Conservation (phyloP, 2,329 filamentous ascomycete species). For the Pseudocercospora cruenta region DNA sequence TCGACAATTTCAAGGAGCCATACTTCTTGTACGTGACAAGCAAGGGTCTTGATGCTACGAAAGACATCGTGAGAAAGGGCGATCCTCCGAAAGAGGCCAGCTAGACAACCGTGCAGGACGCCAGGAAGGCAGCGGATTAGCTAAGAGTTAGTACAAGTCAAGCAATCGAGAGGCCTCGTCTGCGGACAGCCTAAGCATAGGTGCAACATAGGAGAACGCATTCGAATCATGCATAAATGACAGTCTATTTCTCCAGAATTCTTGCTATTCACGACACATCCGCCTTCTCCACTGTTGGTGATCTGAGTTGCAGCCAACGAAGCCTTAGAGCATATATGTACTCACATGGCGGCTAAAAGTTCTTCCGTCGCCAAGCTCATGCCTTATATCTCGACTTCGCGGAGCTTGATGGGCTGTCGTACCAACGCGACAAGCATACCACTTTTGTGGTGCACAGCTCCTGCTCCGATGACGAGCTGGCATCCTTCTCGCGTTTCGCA, state of each 20-base stretch:
- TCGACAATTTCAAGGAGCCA: constrained; percentile 55
- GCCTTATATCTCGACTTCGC: too few relatives aligned
- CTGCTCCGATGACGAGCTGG: too few relatives aligned
- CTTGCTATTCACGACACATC: too few relatives aligned
- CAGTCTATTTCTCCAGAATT: too few relatives aligned
- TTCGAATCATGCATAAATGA: not conserved
- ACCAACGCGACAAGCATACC: too few relatives aligned
- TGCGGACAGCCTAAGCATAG: not conserved
- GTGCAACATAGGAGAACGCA: not conserved
- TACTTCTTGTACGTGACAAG: constrained; percentile 56
- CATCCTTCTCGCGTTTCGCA: too few relatives aligned
- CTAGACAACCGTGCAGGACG: not conserved
- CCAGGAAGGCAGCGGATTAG: not conserved
- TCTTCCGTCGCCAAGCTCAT: too few relatives aligned
- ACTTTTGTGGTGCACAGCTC: too few relatives aligned
- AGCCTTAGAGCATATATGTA: too few relatives aligned
- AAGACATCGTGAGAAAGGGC: constrained; percentile 31
- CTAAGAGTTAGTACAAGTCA: not conserved
- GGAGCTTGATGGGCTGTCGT: too few relatives aligned
- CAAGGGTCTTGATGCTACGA: constrained; percentile 51
- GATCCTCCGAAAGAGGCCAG: not conserved
- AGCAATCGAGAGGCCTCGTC: not conserved
- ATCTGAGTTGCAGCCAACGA: not conserved
- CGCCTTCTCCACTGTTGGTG: too few relatives aligned
- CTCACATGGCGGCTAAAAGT: too few relatives aligned